Base-by-base conservation (phyloP, 2,329 filamentous ascomycete species). In the Venturia effusa region DNA sequence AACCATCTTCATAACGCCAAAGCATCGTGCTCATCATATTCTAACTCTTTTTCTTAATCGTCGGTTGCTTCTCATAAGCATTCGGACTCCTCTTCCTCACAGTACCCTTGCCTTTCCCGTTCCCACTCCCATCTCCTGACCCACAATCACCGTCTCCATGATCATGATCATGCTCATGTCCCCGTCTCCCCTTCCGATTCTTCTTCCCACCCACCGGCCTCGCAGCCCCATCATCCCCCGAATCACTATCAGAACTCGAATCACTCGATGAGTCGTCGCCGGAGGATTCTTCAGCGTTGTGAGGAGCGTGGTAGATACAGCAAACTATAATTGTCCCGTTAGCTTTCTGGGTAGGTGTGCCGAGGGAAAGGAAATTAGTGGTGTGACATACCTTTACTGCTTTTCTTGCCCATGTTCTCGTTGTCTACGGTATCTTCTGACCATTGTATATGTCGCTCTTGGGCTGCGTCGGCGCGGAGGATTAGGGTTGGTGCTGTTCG, bases 221-320 rank as follows among this genome's bases (percentile, higher is more conserved):
- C 66, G 78, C 78, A 19, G 69, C 73, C 66, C 81, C 82, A 69
- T 81, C 77, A 70, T 81, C 80, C 66, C 86, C 84, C 0, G 81
- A 83, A 48, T 76, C 76, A 30, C 71, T 73, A 39, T 81, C 80
- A 7, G 79, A 79, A 8, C 76, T 80, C 27, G 80, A 82, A 51
- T 62, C 54, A 41, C 43, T 55, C 17, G 80, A 83, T 0, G 80
- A 84, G 3, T 83, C 85, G 61, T 79, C 79, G 66, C 88, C 85
- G 68, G 86, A 84, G 68, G 88, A 92, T 39, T 89, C 94, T 74
- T 97, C 93, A 73, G 89, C 91, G 4, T 91, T 84, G 68, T 88
- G 89, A 7, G 91, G 87, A 66, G 89, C 89, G 78, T 97, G 93
- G 78, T 97, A 99, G 75, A 99, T 99, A 75, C 94, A 99, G 82